Evolutionary conservation across 805 yeast species (phyloP), one percentile per base, ranked within the genome.

Genomic region (Sungouiella blattae): DNA sequence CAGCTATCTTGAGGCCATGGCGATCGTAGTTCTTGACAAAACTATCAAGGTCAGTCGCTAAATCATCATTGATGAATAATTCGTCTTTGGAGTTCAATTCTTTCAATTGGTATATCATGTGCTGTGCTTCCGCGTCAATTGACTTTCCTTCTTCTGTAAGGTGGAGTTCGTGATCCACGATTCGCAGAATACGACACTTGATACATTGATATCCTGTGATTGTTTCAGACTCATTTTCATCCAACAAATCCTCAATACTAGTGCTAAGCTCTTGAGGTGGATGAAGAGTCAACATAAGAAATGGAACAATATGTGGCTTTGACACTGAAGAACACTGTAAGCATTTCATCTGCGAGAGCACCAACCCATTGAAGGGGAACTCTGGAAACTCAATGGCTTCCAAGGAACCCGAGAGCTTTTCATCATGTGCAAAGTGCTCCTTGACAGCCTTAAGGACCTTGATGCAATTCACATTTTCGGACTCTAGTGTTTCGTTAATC

Each of bases 201-300:
- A 81, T 57, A 53, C 98, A 91, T 27, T 85, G 83, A 50, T 87
- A 94, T 13, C 80, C 87, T 26, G 83, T 86, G 30, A 81, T 78
- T 3, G 83, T 77, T 39, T 87, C 93, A 2, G 73, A 64, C 44
- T 79, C 78, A 44, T 73, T 74, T 9, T 72, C 69, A 23, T 65
- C 63, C 16, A 89, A 58, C 49, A 91, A 62, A 1, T 71, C 71
- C 2, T 69, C 70, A 26, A 89, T 55, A 1, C 65, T 58, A 0
- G 78, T 70, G 9, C 67, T 53, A 2, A 39, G 23, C 17, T 58
- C 56, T 41, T 74, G 83, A 0, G 97, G 98, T 0, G 87, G 80
- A 34, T 79, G 78, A 32, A 88, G 60, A 1, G 96, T 85, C 23
- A 83, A 60, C 46, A 89, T 85, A 41, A 78, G 64, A 58, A 84